Percentiles rank a stretch among this genome's conserved stretches.
phyloP scores from a whole-genome alignment of 805 yeast genomes.

The Priceomyces castillae region DNA sequence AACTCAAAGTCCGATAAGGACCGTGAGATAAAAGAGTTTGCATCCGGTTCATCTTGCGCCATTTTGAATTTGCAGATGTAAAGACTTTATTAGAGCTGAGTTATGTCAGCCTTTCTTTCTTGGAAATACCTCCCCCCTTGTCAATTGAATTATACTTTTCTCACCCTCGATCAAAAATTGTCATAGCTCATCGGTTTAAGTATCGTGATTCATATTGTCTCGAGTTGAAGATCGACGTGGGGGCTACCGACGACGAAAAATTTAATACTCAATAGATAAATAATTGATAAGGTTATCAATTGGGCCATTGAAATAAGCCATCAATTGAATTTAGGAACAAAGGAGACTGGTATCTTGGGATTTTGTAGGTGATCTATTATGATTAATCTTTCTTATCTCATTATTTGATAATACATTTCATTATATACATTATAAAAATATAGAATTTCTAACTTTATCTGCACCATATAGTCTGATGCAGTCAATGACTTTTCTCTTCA shows the following conservation, averaged over 20 bases:
- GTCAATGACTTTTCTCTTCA: slow-evolving; percentile 33
- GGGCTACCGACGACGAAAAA: too few relatives aligned
- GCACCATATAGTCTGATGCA: slow-evolving; percentile 45
- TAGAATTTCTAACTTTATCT: slow-evolving; percentile 27
- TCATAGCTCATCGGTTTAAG: background rate
- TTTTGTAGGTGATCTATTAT: too few relatives aligned
- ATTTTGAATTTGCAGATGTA: background rate
- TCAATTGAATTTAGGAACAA: too few relatives aligned
- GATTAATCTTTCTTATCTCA: too few relatives aligned
- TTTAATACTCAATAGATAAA: too few relatives aligned
- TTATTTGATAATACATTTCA: background rate
- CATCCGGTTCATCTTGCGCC: background rate
- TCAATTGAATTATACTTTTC: background rate
- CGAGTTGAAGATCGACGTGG: too few relatives aligned
- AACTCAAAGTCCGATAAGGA: background rate
- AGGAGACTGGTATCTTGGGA: too few relatives aligned
- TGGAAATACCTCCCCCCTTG: background rate
- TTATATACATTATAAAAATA: slow-evolving; percentile 10
- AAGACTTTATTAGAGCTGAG: background rate
- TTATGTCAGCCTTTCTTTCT: background rate
- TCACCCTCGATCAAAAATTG: background rate
- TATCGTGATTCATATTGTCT: background rate
- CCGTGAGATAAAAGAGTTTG: background rate
- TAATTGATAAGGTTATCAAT: too few relatives aligned
- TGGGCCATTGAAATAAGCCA: too few relatives aligned